Conservation (phyloP, 345 rosid genomes). For the Eutrema japonicum region DNA sequence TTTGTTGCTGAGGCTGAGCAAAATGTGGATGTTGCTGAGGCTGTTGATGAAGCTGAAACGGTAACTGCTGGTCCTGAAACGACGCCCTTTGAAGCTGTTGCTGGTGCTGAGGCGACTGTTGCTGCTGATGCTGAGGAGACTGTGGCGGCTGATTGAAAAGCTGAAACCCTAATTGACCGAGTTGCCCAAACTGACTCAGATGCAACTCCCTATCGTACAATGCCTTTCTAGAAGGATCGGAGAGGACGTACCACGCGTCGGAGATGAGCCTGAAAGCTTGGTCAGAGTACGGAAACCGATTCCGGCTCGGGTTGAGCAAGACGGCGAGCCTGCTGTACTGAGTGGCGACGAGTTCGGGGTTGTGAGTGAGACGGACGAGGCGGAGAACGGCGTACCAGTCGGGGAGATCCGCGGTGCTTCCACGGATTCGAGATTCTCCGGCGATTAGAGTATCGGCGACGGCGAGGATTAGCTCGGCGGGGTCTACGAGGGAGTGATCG, state of each 20-base stretch:
- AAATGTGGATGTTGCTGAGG: slow-evolving; percentile 28
- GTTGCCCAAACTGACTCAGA: slow-evolving; percentile 59
- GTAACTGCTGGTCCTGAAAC: slow-evolving; percentile 40
- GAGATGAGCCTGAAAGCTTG: slow-evolving; percentile 69
- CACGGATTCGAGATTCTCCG: slow-evolving; percentile 52
- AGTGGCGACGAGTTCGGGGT: slow-evolving; percentile 66
- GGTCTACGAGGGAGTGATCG: slow-evolving; percentile 62
- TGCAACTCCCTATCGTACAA: slow-evolving; percentile 72
- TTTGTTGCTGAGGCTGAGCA: slow-evolving; percentile 22
- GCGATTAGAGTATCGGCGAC: slow-evolving; percentile 83
- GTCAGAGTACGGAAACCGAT: slow-evolving; percentile 67
- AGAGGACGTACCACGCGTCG: slow-evolving; percentile 83
- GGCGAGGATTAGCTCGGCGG: slow-evolving; percentile 72
- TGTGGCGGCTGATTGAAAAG: slow-evolving; percentile 38
- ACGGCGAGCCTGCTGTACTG: slow-evolving; percentile 81
- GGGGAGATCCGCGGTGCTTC: slow-evolving; percentile 38
- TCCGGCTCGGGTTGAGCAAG: slow-evolving; percentile 62
- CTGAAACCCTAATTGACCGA: slow-evolving; percentile 49
- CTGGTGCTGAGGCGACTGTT: slow-evolving; percentile 13
- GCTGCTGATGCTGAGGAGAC: slow-evolving; percentile 28
- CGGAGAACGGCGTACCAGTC: slow-evolving; percentile 88
- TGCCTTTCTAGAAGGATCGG: slow-evolving; percentile 66
- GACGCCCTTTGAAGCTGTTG: background rate
- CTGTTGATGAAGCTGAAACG: slow-evolving; percentile 42
- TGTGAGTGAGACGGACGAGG: slow-evolving; percentile 62